These are phyloP conservation scores for Phaeodactylum tricornutum DNA, from an alignment of 108 stramenopile species.

Conservation along the genomic window DNA sequence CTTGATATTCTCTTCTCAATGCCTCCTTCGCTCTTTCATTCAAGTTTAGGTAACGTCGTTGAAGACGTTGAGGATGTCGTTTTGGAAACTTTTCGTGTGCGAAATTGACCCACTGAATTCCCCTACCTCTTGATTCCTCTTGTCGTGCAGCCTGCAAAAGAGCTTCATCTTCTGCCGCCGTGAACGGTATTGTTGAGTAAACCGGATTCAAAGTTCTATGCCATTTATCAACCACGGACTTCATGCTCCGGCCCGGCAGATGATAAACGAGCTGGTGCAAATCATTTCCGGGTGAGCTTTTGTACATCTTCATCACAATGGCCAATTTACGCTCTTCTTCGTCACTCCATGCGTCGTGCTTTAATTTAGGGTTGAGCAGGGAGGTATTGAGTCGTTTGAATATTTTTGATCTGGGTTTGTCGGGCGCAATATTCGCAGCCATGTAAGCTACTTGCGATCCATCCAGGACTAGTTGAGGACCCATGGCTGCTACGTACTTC, in stretches of 20 bases:
- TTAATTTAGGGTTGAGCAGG: conserved; percentile 38
- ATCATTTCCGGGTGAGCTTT: background rate
- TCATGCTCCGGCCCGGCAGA: conserved; percentile 18
- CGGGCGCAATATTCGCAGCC: conserved; percentile 7
- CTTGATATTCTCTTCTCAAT: no score
- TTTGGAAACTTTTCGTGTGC: conserved; percentile 17
- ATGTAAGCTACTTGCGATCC: conserved; percentile 14
- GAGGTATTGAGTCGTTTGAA: conserved; percentile 19
- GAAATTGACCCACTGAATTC: conserved; percentile 8
- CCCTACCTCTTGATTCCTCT: no score
- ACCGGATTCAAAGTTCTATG: conserved; percentile 34
- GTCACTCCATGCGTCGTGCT: conserved; percentile 13
- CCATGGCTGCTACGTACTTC: conserved; percentile 40
- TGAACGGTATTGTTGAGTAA: conserved; percentile 17
- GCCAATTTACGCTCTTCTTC: conserved; percentile 18
- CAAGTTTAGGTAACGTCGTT: no score
- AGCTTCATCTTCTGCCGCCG: conserved; percentile 21
- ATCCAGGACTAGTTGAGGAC: conserved; percentile 34
- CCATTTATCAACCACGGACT: conserved; percentile 39
- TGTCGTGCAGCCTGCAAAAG: conserved; percentile 9
- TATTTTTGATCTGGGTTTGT: conserved; percentile 17
- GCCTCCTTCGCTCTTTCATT: no score
- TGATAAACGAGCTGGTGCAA: background rate
- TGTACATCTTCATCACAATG: conserved; percentile 19
- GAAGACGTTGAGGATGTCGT: conserved; percentile 13